Evolutionary conservation across 371 early-diverging fungal species (phyloP).

Genomic region (Lichtheimia hyalospora): DNA sequence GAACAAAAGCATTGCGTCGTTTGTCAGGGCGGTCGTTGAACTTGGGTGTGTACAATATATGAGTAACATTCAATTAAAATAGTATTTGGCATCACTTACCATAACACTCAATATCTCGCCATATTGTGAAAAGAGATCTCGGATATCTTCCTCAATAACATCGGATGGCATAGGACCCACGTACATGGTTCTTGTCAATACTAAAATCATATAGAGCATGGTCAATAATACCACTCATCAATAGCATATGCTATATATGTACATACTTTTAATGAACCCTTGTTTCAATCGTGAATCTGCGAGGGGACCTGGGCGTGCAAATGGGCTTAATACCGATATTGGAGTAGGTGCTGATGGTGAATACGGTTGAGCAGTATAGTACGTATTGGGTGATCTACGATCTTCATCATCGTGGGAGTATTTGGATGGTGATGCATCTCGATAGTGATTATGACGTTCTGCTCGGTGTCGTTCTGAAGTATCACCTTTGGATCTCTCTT

Average conservation of each 20-base stretch:
- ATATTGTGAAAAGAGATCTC: slow-evolving; percentile 26
- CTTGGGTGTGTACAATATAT: background rate
- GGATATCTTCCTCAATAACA: slow-evolving; percentile 33
- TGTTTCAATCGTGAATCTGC: slow-evolving; percentile 26
- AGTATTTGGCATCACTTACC: slow-evolving; percentile 16
- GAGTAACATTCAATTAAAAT: too few relatives aligned
- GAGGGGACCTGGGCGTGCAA: slow-evolving; percentile 13
- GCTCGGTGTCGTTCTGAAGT: too few relatives aligned
- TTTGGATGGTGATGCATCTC: too few relatives aligned
- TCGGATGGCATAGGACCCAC: slow-evolving; percentile 42
- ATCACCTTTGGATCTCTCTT: too few relatives aligned
- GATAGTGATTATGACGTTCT: too few relatives aligned
- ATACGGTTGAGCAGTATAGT: too few relatives aligned
- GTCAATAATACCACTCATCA: too few relatives aligned
- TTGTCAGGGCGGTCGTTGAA: slow-evolving; percentile 11
- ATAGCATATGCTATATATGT: too few relatives aligned
- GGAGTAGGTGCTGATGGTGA: too few relatives aligned
- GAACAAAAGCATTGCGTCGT: slow-evolving; percentile 29
- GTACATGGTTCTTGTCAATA: slow-evolving; percentile 43
- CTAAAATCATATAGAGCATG: slow-evolving; percentile 7
- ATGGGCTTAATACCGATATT: background rate
- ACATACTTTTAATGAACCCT: slow-evolving; percentile 36
- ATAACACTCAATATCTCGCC: slow-evolving; percentile 42
- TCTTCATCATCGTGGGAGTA: too few relatives aligned
- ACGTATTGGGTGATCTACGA: too few relatives aligned